phyloP scores from a whole-genome alignment of 768 basidiomycete species.

The Lactarius deliciosus region DNA sequence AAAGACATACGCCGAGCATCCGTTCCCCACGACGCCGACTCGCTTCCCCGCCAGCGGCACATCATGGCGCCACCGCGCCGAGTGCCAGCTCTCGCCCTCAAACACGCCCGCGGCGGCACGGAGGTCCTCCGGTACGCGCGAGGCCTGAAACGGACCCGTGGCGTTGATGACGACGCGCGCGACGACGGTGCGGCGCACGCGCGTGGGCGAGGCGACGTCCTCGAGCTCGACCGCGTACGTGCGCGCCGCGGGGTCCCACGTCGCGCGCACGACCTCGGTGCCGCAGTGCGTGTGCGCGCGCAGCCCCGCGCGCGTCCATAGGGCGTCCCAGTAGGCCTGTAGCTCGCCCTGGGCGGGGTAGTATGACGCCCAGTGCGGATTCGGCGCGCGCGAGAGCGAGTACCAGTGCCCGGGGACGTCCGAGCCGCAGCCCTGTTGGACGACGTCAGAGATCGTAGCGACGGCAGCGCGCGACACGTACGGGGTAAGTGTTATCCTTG shows the following conservation, averaged over 20 bases:
- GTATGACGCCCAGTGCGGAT: constrained; percentile 33
- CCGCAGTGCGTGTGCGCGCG: constrained; percentile 31
- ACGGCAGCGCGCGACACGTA: constrained; percentile 15
- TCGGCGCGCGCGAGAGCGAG: constrained; percentile 34
- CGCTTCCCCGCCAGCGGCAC: constrained; percentile 51
- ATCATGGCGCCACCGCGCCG: constrained; percentile 55
- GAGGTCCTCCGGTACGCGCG: constrained; percentile 33
- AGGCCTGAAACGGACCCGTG: constrained; percentile 32
- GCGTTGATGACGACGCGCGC: constrained; percentile 37
- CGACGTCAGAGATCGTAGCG: too few species aligned
- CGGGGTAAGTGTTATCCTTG: constrained; percentile 35
- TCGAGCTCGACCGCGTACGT: constrained; percentile 34
- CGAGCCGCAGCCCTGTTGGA: constrained; percentile 33
- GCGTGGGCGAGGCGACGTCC: constrained; percentile 9
- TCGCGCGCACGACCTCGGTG: constrained; percentile 35
- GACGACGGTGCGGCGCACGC: constrained; percentile 13
- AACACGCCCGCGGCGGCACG: constrained; percentile 37
- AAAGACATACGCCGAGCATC: constrained; percentile 49
- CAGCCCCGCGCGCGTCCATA: constrained; percentile 32
- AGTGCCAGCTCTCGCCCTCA: constrained; percentile 53
- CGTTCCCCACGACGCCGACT: constrained; percentile 64
- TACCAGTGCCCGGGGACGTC: constrained; percentile 35
- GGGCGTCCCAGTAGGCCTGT: constrained; percentile 32
- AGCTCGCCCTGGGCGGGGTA: constrained; percentile 35
- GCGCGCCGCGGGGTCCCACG: constrained; percentile 34